A percentile compares a stretch with the other conserved stretches of the same genome.
Conservation (phyloP, 2,329 filamentous ascomycete genomes). For the Talaromyces rugulosus region DNA sequence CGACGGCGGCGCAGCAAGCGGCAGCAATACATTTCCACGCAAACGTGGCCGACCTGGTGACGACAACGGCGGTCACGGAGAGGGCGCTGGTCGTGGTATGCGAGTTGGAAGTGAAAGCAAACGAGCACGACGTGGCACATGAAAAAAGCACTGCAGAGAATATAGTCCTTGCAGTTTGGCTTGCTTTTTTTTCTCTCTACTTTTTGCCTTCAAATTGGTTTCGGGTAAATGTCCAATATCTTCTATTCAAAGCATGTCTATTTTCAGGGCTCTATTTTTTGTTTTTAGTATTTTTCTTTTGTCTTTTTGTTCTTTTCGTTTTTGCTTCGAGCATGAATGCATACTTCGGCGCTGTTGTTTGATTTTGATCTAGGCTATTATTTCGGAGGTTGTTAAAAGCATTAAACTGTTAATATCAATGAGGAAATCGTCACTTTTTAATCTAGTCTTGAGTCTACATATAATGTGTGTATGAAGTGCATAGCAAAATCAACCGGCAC, state of each 20-base stretch:
- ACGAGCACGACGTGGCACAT: slow-evolving; percentile 36
- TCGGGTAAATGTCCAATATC: not conserved
- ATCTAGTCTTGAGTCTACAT: not conserved
- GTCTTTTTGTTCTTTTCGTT: not conserved
- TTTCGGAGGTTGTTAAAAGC: not conserved
- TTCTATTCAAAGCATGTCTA: not conserved
- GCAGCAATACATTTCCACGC: slow-evolving; percentile 25
- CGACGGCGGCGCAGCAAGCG: slow-evolving; percentile 30
- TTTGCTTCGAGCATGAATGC: not conserved
- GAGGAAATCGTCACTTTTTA: not conserved
- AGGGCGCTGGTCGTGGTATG: slow-evolving; percentile 30
- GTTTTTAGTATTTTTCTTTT: not conserved
- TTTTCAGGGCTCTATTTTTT: not conserved
- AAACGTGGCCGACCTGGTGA: slow-evolving; percentile 35
- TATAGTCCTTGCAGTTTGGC: not conserved
- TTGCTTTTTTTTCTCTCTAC: not conserved
- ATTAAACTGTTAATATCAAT: not conserved
- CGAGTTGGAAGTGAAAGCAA: slow-evolving; percentile 39
- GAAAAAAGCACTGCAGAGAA: slow-evolving; percentile 9
- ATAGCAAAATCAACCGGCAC: not conserved
- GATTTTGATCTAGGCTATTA: not conserved
- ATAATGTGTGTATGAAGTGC: not conserved
- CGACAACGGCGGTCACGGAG: slow-evolving; percentile 26
- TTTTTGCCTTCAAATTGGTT: not conserved
- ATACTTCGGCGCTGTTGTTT: not conserved